Conservation (phyloP, 1,284 basidiomycete species). For the Pisolithus thermaeus region DNA sequence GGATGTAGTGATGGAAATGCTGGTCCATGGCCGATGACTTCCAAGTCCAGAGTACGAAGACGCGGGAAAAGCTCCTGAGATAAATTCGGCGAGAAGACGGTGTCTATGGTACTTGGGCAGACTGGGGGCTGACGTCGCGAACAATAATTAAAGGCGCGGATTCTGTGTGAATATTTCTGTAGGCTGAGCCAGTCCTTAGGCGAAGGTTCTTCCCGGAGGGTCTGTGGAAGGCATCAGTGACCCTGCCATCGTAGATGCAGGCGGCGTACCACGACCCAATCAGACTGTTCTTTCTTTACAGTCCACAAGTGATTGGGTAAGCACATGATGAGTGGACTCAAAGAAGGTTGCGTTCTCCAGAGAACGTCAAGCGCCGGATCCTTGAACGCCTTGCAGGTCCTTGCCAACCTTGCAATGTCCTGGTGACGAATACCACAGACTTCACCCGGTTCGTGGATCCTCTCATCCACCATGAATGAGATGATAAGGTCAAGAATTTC, state of each 20-base stretch:
- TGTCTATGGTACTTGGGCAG: constrained; percentile 19
- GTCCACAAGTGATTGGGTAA: constrained; percentile 22
- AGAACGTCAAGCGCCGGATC: constrained; percentile 28
- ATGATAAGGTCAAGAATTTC: constrained; percentile 24
- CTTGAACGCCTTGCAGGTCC: constrained; percentile 24
- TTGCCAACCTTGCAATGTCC: constrained; percentile 23
- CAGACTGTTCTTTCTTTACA: constrained; percentile 7
- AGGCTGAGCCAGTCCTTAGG: constrained; percentile 19
- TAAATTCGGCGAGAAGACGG: constrained; percentile 17
- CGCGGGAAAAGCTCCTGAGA: constrained; percentile 23
- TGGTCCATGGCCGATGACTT: constrained; percentile 14
- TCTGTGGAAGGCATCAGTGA: constrained; percentile 7
- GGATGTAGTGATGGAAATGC: constrained; percentile 9
- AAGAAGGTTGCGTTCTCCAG: constrained; percentile 26
- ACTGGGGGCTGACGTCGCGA: constrained; percentile 15
- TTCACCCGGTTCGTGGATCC: constrained; percentile 6
- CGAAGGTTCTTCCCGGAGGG: constrained; percentile 15
- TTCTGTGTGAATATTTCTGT: constrained; percentile 22
- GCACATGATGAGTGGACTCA: constrained; percentile 26
- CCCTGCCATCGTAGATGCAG: background rate
- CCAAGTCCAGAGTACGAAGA: constrained; percentile 22
- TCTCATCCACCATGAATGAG: constrained; percentile 21
- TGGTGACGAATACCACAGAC: constrained; percentile 12
- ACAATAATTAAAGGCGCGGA: constrained; percentile 20
- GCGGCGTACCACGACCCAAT: constrained; percentile 15